Conservation (phyloP, 2,329 filamentous ascomycete species). For the Penicillium psychrosexuale region DNA sequence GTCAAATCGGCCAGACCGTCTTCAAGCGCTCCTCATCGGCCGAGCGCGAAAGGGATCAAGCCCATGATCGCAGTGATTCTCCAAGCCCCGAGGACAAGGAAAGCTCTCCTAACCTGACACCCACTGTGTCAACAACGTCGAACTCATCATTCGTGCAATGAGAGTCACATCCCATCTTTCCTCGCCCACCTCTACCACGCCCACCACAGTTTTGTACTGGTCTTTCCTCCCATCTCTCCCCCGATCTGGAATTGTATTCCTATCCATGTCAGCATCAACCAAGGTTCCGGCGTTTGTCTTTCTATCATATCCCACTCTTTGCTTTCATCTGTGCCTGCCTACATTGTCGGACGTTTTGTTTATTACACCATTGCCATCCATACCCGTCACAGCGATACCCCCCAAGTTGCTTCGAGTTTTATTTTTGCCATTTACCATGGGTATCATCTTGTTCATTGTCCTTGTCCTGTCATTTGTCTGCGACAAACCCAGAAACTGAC, state of each 20-base stretch:
- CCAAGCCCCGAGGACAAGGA: slow-evolving; percentile 34
- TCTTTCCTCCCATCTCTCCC: not conserved
- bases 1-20: slow-evolving; percentile 44
- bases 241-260: not conserved
- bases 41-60: slow-evolving; percentile 36
- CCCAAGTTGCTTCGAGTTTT: slow-evolving; percentile 10
- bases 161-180: not conserved
- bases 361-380: slow-evolving; percentile 19
- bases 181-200: not conserved
- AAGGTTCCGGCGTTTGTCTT: slow-evolving; percentile 10
- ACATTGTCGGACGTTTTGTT: slow-evolving; percentile 15
- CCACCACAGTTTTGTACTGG: not conserved
- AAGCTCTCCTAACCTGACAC: slow-evolving; percentile 34
- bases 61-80: slow-evolving; percentile 30
- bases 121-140: slow-evolving; percentile 37
- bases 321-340: slow-evolving; percentile 13
- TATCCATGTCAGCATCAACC: slow-evolving; percentile 3
- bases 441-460: slow-evolving; percentile 4
- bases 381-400: slow-evolving; percentile 26
- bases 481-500: not conserved
- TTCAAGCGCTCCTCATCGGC: slow-evolving; percentile 44
- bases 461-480: not conserved
- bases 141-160: slow-evolving; percentile 32
- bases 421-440: slow-evolving; percentile 5
- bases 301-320: slow-evolving; percentile 17